Evolutionary conservation across 768 basidiomycete genomes (phyloP).

Genomic region (Boletus edulis): DNA sequence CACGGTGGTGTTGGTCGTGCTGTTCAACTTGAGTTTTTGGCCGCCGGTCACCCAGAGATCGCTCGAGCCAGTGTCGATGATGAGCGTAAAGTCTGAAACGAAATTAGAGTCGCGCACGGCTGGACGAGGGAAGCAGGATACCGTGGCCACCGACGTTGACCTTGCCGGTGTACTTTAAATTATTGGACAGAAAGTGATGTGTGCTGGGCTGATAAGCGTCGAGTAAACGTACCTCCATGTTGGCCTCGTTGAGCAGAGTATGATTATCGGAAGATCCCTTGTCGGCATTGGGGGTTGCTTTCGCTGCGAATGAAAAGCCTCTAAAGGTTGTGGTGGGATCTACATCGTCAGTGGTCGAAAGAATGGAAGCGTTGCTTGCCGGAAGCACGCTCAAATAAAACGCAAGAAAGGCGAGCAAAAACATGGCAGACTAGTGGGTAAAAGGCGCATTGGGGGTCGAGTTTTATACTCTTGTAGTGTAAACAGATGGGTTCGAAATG

Average conservation of each 20-base stretch:
- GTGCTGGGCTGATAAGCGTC: neutral
- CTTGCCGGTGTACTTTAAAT: slow-evolving; percentile 26
- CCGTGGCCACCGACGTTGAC: slow-evolving; percentile 31
- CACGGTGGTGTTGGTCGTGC: slow-evolving; percentile 29
- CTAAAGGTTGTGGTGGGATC: slow-evolving; percentile 5
- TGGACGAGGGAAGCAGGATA: slow-evolving; percentile 1
- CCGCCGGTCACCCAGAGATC: slow-evolving; percentile 25
- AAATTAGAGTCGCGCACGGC: neutral
- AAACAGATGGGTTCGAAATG: slow-evolving; percentile 12
- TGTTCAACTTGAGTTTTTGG: slow-evolving; percentile 26
- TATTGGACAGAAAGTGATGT: neutral
- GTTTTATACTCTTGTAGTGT: neutral
- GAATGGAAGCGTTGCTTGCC: slow-evolving; percentile 29
- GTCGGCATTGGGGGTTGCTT: slow-evolving; percentile 12
- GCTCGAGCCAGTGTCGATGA: slow-evolving; percentile 30
- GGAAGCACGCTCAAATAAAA: slow-evolving; percentile 27
- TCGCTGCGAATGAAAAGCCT: slow-evolving; percentile 22
- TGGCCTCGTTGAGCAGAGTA: slow-evolving; percentile 21
- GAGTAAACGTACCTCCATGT: slow-evolving; percentile 26
- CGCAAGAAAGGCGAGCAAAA: slow-evolving; percentile 4
- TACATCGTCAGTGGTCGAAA: neutral
- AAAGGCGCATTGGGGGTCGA: no score
- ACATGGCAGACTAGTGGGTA: slow-evolving; percentile 12
- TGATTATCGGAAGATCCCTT: slow-evolving; percentile 23
- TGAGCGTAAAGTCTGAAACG: slow-evolving; percentile 25